Percentiles rank a stretch among this genome's conserved stretches.
These are phyloP conservation scores for Aspergillus fischeri DNA, from an alignment of 2,329 filamentous ascomycete genomes.

Conservation along the genomic window DNA sequence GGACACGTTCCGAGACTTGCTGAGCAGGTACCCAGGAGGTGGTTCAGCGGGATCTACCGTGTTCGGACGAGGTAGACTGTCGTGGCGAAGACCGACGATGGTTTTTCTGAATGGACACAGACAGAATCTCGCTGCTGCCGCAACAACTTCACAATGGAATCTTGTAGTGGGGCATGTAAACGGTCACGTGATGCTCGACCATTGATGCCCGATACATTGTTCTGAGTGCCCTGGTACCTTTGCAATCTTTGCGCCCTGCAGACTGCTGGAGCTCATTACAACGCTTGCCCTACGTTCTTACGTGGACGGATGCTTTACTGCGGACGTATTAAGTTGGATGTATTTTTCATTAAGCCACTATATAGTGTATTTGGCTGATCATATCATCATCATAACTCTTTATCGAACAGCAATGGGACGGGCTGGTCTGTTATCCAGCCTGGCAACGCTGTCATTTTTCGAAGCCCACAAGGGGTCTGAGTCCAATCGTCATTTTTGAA, in stretches of 20 bases:
- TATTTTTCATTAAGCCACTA: constrained; percentile 22
- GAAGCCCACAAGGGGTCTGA: constrained; percentile 3
- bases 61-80: neutral
- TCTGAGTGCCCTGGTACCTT: neutral
- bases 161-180: constrained; percentile 15
- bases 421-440: constrained; percentile 2
- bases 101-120: neutral
- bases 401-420: constrained; percentile 5
- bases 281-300: neutral
- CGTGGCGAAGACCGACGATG: neutral
- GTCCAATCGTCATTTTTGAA: constrained; percentile 5
- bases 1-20: constrained; percentile 1
- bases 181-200: constrained; percentile 12
- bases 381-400: constrained; percentile 25
- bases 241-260: neutral
- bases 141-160: neutral
- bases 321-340: neutral
- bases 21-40: neutral
- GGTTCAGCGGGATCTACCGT: neutral
- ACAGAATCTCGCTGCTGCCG: neutral
- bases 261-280: no score
- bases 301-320: neutral
- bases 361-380: constrained; percentile 16
- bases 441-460: constrained; percentile 6
- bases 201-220: constrained; percentile 13